Evolutionary conservation across 331 rosid genomes (phyloP).

Genomic region (Malus hybrid): DNA sequence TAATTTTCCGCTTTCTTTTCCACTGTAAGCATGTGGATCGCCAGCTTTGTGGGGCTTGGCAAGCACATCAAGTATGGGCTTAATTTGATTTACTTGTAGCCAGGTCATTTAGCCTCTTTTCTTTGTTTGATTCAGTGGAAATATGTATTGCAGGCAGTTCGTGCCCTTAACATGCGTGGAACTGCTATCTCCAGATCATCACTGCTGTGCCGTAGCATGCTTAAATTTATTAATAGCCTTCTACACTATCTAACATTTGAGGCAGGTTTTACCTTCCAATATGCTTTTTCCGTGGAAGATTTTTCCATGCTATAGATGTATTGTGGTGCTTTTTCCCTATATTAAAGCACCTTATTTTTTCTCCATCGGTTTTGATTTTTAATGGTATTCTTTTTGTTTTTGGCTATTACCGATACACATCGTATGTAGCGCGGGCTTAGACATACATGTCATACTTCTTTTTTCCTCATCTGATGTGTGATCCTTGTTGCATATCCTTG

Average conservation of each 20-base stretch:
- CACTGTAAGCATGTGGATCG: conserved; percentile 94
- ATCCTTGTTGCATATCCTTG: neutral
- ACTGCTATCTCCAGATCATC: conserved; percentile 91
- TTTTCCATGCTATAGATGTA: conserved; percentile 3
- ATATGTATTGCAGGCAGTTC: conserved; percentile 59
- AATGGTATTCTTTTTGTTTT: neutral
- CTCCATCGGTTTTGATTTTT: neutral
- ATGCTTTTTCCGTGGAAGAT: neutral
- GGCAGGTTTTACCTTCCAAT: conserved; percentile 42
- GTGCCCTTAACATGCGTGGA: conserved; percentile 73
- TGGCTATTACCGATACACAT: neutral
- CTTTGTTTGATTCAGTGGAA: conserved; percentile 3
- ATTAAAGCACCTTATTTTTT: neutral
- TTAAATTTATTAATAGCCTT: conserved; percentile 88
- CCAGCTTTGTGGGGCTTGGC: conserved; percentile 98
- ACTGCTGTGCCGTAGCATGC: conserved; percentile 92
- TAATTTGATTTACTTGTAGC: neutral
- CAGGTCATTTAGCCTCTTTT: conserved; percentile 3
- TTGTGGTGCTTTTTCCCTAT: neutral
- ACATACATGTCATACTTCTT: neutral
- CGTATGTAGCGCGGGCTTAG: neutral
- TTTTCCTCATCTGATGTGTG: neutral
- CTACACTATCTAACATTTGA: conserved; percentile 94
- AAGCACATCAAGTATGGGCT: conserved; percentile 79
- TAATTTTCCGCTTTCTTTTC: conserved; percentile 87